Base-by-base conservation (phyloP, 1,284 basidiomycete species). In the Inonotus hispidus region DNA sequence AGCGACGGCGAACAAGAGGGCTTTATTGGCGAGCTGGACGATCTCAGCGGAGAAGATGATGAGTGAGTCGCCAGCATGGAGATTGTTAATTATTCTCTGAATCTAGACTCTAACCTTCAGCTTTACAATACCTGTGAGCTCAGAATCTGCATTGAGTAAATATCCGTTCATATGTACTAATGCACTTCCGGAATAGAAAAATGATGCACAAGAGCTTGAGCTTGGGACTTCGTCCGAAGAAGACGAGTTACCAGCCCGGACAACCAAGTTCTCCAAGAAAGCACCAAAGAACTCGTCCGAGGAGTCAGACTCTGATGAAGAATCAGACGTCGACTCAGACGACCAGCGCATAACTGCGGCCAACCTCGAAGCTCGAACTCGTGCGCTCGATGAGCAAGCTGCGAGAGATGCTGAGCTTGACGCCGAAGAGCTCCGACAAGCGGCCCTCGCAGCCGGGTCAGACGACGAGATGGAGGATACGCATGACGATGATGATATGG, bases 361-460 rank as follows among this genome's bases (percentile, higher is more conserved):
- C 27, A 92, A 91, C 67, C 89, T 92, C 79, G 90, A 89, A 66
- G 82, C 83, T 27, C 84, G 83, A 38, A 91, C 90, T 32, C 82
- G 82, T 56, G 88, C 87, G 52, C 71, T 92, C 54, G 90, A 92
- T 66, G 83, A 78, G 13, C 74, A 79, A 64, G 84, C 84, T 11
- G 79, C 77, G n/a, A 79, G 73, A 10, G 88, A 92, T 53, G 89
- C 87, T 0, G 82, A 83, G 64, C 75, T 90, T 37, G 89, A 90
- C 66, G 71, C 78, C 2, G 82, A 84, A 66, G 90, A 93, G 69
- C 70, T 83, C 67, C 84, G 82, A 66, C 80, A 82, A 56, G 84
- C 84, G 5, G 85, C 77, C 11, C 70, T 71, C 50, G 71, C 73
- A 53, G 71, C 19, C 2, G 63, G 39, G 16, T 59, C 53, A 1